Evolutionary conservation across 805 yeast genomes (phyloP), one percentile per base, ranked within the genome.

Genomic region (Candida multigemmis): DNA sequence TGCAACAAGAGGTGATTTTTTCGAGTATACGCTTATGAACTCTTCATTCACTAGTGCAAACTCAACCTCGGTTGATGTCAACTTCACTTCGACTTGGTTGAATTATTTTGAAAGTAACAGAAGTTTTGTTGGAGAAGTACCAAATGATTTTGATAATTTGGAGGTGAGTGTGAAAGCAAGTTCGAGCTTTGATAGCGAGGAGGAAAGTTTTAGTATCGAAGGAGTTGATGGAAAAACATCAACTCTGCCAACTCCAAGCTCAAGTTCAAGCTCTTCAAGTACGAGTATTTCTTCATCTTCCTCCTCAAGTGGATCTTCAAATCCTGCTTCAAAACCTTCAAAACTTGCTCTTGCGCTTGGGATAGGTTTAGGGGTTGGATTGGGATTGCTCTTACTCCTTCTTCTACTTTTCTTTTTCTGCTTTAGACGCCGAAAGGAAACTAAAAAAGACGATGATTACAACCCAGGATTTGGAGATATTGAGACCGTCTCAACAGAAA

Each of bases 301-400:
- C 2, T 25, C 63, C 8, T 26, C 59, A 10, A 25, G 65, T 6
- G 22, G 57, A 4, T 24, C 60, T 11, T 14, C 49, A 2, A 24
- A 54, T 8, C 13, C 56, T 4, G 21, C 65, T 3, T 28, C 54
- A 10, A 20, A 22, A n/a, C 26, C 52, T 7, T 20, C 46, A 7
- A 30, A 41, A 9, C 23, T 40, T n/a, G 7, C 32, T 12, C 11
- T 31, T 12, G 23, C 27, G 16, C n/a, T 83, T n/a, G 95, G 94
- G 0, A 81, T 89, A 45, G 94, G 87, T 1, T 68, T 87, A 33
- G 96, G 96, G 30, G 87, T 82, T n/a, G 83, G 79, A 2, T 66
- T 91, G 24, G 94, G 95, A 1, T 46, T 68, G 1, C 54, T 72
- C 3, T 66, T 67, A 2, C 40, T 81, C 0, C 40, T 75, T 6